These are phyloP conservation scores for Phyllosticta paracitricarpa DNA, from an alignment of 2,329 filamentous ascomycete genomes.

Conservation along the genomic window DNA sequence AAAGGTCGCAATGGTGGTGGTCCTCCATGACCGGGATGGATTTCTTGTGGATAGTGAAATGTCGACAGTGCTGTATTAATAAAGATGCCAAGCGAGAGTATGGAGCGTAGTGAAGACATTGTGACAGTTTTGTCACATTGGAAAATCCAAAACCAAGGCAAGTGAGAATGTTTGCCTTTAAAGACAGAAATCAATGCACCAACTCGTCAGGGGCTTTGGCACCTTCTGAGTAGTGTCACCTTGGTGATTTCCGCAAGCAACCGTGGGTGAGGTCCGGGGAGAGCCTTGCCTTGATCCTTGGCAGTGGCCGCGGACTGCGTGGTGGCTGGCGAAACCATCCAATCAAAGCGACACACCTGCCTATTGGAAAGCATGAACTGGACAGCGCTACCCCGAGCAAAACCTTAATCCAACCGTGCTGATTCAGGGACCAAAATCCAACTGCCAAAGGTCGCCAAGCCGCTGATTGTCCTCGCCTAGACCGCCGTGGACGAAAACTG, in stretches of 20 bases:
- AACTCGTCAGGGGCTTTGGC: background rate
- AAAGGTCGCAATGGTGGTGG: background rate
- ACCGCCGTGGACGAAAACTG: conserved; percentile 40
- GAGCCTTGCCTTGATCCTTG: background rate
- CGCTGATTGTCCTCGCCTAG: conserved; percentile 43
- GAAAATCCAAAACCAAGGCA: accelerated
- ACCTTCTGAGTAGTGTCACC: background rate
- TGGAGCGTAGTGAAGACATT: background rate
- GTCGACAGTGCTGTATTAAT: background rate
- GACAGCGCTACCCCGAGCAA: background rate
- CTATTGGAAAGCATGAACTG: background rate
- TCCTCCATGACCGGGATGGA: conserved; percentile 8
- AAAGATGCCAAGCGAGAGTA: background rate
- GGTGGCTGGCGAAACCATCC: background rate
- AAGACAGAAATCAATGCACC: background rate
- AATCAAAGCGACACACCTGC: background rate
- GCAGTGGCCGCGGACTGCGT: background rate
- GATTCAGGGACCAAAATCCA: conserved; percentile 20
- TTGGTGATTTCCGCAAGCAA: background rate
- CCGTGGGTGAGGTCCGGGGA: background rate
- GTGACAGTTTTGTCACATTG: background rate
- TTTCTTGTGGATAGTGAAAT: background rate
- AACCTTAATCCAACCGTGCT: background rate
- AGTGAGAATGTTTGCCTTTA: background rate
- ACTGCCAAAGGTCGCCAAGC: conserved; percentile 40